Evolutionary conservation across 2,329 filamentous ascomycete species (phyloP).

Genomic region (Thielaviopsis ethacetica): DNA sequence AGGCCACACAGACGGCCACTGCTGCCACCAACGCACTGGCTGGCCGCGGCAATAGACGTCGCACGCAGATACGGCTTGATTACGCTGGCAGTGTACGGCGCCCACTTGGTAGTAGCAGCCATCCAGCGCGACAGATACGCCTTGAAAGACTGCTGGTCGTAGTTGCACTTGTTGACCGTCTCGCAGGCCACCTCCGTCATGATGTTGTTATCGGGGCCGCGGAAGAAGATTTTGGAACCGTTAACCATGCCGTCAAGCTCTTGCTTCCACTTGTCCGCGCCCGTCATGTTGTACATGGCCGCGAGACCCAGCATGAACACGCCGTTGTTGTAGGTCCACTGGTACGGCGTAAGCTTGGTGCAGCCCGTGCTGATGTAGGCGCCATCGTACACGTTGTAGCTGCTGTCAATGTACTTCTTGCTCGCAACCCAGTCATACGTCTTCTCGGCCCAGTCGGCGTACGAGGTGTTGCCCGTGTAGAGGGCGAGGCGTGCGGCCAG

Average conservation of each 20-base stretch:
- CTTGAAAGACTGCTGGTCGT: constrained; percentile 48
- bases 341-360: constrained; percentile 38
- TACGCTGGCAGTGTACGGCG: constrained; percentile 36
- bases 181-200: constrained; percentile 55
- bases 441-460: constrained; percentile 59
- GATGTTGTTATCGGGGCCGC: constrained; percentile 31
- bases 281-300: constrained; percentile 50
- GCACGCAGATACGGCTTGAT: constrained; percentile 37
- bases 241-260: constrained; percentile 40
- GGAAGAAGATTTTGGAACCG: constrained; percentile 38
- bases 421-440: constrained; percentile 53
- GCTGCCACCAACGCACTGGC: constrained; percentile 38
- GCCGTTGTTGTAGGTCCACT: constrained; percentile 56
- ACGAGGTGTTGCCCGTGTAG: constrained; percentile 64
- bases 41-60: constrained; percentile 40
- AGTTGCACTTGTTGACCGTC: constrained; percentile 40
- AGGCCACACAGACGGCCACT: constrained; percentile 43
- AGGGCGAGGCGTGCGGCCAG: constrained; percentile 51
- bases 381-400: constrained; percentile 48
- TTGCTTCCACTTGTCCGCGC: constrained; percentile 36
- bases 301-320: constrained; percentile 49
- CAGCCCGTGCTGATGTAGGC: constrained; percentile 41
- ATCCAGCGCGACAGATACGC: constrained; percentile 46
- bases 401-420: constrained; percentile 40
- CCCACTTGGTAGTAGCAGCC: constrained; percentile 45